phyloP scores from a whole-genome alignment of 176 grass and related monocot genomes.

The Ananas comosus region DNA sequence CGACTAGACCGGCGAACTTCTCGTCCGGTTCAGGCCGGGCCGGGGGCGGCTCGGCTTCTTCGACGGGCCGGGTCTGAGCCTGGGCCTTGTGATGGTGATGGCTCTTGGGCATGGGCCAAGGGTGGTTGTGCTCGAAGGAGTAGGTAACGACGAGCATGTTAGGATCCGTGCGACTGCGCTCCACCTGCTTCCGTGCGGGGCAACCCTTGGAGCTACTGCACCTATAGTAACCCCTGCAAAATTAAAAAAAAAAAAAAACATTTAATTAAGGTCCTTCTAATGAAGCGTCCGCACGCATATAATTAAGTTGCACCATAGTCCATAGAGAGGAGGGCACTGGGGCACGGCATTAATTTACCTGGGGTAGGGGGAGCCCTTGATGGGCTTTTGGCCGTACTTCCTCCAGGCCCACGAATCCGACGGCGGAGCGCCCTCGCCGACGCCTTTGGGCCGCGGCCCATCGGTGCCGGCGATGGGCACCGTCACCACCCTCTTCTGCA shows the following conservation, averaged over 20 bases:
- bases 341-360: constrained; percentile 22
- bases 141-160: constrained; percentile 16
- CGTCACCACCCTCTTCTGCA: constrained; percentile 82
- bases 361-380: constrained; percentile 95
- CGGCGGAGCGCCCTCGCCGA: constrained; percentile 78
- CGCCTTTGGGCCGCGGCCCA: constrained; percentile 45
- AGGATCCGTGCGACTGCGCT: constrained; percentile 15
- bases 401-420: constrained; percentile 98
- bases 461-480: constrained; percentile 47
- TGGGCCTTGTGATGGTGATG: neutral
- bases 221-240: constrained; percentile 24
- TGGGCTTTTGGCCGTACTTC: constrained; percentile 99
- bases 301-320: too few species aligned
- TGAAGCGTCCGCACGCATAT: too few species aligned
- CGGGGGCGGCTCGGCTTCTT: neutral
- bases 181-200: constrained; percentile 28
- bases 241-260: too few species aligned
- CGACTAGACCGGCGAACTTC: constrained; percentile 16
- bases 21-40: neutral
- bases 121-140: constrained; percentile 27
- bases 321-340: too few species aligned
- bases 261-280: too few species aligned
- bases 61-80: neutral
- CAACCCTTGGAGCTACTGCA: constrained; percentile 29
- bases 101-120: constrained; percentile 16